phyloP scores from a whole-genome alignment of 2,329 filamentous ascomycete genomes.

The Aspergillus japonicus region DNA sequence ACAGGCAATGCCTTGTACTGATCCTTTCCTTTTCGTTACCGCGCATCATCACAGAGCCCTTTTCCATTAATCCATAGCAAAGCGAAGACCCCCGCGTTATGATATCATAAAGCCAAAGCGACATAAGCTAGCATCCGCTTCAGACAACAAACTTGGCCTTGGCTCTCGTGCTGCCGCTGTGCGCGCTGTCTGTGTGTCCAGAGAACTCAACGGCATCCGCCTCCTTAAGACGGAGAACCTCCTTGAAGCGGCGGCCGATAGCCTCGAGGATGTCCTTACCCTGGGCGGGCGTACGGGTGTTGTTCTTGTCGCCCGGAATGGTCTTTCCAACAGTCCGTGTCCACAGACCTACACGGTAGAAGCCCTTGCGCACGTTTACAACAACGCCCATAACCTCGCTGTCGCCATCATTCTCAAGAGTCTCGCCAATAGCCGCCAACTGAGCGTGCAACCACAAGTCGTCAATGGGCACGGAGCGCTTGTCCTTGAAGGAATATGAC shows the following conservation, averaged over 20 bases:
- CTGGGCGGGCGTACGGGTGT: slow-evolving; percentile 74
- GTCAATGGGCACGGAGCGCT: slow-evolving; percentile 86
- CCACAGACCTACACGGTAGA: slow-evolving; percentile 97
- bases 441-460: slow-evolving; percentile 96
- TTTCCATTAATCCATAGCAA: slow-evolving; percentile 19
- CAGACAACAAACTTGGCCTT: slow-evolving; percentile 92
- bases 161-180: slow-evolving; percentile 88
- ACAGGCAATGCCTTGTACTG: slow-evolving; percentile 11
- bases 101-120: slow-evolving; percentile 19
- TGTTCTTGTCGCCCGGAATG: slow-evolving; percentile 72
- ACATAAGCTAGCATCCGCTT: slow-evolving; percentile 19
- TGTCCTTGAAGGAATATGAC: slow-evolving; percentile 98
- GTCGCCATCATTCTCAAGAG: slow-evolving; percentile 86
- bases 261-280: slow-evolving; percentile 78
- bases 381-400: slow-evolving; percentile 99
- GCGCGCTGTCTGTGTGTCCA: slow-evolving; percentile 90
- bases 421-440: slow-evolving; percentile 95
- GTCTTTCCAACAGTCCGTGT: slow-evolving; percentile 89
- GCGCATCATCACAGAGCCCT: slow-evolving; percentile 17
- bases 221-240: slow-evolving; percentile 75
- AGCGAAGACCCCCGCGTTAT: slow-evolving; percentile 14
- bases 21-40: slow-evolving; percentile 19
- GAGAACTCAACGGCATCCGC: slow-evolving; percentile 88
- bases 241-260: slow-evolving; percentile 91
- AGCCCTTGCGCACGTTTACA: slow-evolving; percentile 96